Evolutionary conservation across 345 rosid genomes (phyloP), one percentile per base, ranked within the genome.

Genomic region (Pugionium dolabratum): DNA sequence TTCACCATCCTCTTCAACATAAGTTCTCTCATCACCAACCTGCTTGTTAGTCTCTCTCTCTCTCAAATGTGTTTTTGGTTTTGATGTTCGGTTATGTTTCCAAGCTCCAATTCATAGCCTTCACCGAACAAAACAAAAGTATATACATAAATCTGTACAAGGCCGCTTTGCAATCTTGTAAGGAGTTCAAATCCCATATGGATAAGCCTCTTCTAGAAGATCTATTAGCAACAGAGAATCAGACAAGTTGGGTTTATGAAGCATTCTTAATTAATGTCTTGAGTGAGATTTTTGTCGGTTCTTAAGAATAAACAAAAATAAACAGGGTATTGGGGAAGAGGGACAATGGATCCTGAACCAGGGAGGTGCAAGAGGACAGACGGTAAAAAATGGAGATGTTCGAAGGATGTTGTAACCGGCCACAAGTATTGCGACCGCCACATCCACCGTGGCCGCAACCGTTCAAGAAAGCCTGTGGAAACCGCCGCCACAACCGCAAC

Each of bases 401-500:
- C 18, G 18, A 18, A 18, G 18, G 18, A 18, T 18, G 18, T 18
- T 18, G 18, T 18, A 18, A 18, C 18, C 1, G 93, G 96, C 43
- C 91, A 91, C 70, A 94, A 90, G 78, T 94, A 90, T 80, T 94
- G 99, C 74, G 96, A 94, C 84, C 97, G 99, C 92, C 99, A 94
- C 85, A 83, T 94, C 77, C 97, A 94, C 76, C 97, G 97, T 66
- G 96, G 99, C 88, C 95, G 95, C 81, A 93, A 88, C 88, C 97
- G 97, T 90, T 90, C 97, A 88, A 93, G 97, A 93, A 93, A 93
- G 99, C 97, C 94, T 86, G 97, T 90, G 97, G 99, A 93, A 88
- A 78, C 82, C 18, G 18, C 18, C 18, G 18, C 18, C 18, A 18
- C 18, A 18, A 18, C 18, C 18, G 18, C 18, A 18, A 18, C 75